A percentile compares a stretch with the other conserved stretches of the same genome.
These are phyloP conservation scores for Colletotrichum horii DNA, from an alignment of 2,329 filamentous ascomycete species.

Conservation along the genomic window DNA sequence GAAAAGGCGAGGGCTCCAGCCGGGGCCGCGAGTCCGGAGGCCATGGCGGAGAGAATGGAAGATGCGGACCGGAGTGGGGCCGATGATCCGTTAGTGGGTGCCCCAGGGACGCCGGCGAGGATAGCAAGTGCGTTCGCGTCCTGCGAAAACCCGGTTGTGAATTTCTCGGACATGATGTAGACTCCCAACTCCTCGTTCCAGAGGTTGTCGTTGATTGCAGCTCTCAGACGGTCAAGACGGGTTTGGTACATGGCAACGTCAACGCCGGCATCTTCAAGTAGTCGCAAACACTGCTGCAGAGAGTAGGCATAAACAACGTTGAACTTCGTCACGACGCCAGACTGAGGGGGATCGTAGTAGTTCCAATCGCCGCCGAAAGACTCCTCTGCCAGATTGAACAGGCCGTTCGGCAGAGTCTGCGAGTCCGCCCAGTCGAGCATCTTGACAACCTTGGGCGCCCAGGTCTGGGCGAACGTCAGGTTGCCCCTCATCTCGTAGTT, in stretches of 20 bases:
- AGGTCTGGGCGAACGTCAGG: conserved; percentile 26
- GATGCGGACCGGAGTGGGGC: background rate
- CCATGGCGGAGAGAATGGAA: conserved; percentile 15
- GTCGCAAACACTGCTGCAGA: conserved; percentile 27
- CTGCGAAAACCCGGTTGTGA: conserved; percentile 28
- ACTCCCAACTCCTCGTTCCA: conserved; percentile 29
- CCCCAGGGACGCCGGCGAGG: conserved; percentile 29
- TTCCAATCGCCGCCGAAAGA: conserved; percentile 38
- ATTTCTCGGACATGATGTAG: conserved; percentile 28
- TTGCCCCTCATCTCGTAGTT: conserved; percentile 34
- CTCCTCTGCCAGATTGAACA: conserved; percentile 31
- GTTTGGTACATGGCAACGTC: conserved; percentile 24
- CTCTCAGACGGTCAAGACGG: conserved; percentile 28
- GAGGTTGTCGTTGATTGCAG: conserved; percentile 28
- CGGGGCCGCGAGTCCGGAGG: background rate
- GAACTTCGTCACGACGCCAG: conserved; percentile 34
- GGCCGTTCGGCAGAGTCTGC: conserved; percentile 25
- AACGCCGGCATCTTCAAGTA: conserved; percentile 25
- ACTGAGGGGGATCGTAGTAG: conserved; percentile 36
- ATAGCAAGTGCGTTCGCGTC: conserved; percentile 37
- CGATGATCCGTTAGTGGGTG: background rate
- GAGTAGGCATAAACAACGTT: conserved; percentile 36
- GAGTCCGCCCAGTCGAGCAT: conserved; percentile 41
- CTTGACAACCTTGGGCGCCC: conserved; percentile 28
- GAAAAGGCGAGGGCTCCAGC: conserved; percentile 23